A percentile compares a stretch with the other conserved stretches of the same genome.
phyloP scores from a whole-genome alignment of 2,329 filamentous ascomycete genomes.

The Alternaria gansuensis region DNA sequence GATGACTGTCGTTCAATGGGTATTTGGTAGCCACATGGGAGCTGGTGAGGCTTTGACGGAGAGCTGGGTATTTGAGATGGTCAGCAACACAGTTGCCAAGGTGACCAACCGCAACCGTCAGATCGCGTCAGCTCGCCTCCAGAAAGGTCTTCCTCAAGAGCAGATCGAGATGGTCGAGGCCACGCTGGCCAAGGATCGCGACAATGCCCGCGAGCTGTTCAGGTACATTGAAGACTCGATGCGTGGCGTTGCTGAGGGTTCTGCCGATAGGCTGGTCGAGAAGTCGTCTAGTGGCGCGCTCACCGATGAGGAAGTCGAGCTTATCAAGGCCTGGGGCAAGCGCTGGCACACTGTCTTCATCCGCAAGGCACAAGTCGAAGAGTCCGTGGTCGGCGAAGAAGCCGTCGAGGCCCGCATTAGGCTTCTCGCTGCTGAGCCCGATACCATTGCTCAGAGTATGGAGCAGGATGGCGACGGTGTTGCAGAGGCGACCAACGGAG shows the following conservation, averaged over 20 bases:
- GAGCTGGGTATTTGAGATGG: conserved; percentile 86
- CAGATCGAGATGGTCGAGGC: conserved; percentile 70
- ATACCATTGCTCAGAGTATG: conserved; percentile 32
- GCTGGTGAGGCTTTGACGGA: conserved; percentile 75
- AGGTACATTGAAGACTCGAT: conserved; percentile 80
- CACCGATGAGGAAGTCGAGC: conserved; percentile 59
- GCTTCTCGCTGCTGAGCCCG: conserved; percentile 44
- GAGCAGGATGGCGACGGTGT: conserved; percentile 34
- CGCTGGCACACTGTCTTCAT: conserved; percentile 88
- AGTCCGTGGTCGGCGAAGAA: conserved; percentile 70
- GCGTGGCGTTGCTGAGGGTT: conserved; percentile 73
- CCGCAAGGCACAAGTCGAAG: conserved; percentile 84
- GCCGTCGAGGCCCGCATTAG: conserved; percentile 59
- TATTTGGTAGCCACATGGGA: conserved; percentile 71
- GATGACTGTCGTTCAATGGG: conserved; percentile 87
- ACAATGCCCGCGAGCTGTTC: conserved; percentile 82
- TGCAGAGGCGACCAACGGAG: conserved; percentile 37
- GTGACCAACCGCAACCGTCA: conserved; percentile 87
- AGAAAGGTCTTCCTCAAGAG: conserved; percentile 64
- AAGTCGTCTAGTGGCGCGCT: conserved; percentile 62
- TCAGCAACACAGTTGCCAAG: conserved; percentile 87
- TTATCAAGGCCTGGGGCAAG: conserved; percentile 81
- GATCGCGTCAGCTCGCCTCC: conserved; percentile 71
- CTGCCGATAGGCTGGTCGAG: conserved; percentile 79
- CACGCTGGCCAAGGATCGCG: conserved; percentile 73